phyloP scores from a whole-genome alignment of 345 rosid genomes.

The Excoecaria cochinchinensis region DNA sequence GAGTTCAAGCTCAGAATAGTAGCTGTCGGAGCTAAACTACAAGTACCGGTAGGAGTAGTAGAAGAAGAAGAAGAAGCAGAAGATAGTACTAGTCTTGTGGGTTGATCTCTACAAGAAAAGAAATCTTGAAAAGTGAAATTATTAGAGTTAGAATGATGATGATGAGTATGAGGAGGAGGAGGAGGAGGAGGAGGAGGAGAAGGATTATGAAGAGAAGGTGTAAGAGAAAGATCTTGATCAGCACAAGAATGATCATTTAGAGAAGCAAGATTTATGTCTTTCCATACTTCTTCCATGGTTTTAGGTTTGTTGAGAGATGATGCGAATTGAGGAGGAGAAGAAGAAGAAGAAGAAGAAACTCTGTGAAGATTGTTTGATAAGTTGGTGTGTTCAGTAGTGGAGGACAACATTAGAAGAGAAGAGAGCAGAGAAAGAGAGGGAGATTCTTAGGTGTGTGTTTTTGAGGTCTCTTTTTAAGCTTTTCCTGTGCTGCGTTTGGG shows the following conservation, averaged over 20 bases:
- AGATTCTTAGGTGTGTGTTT: neutral
- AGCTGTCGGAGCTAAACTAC: neutral
- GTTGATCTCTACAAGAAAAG: constrained; percentile 30
- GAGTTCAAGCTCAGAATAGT: too few relatives aligned
- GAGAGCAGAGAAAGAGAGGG: neutral
- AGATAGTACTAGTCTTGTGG: constrained; percentile 18
- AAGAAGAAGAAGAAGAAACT: neutral
- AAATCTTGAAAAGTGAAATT: constrained; percentile 66
- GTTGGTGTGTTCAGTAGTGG: neutral
- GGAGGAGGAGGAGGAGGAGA: neutral
- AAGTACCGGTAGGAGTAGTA: constrained; percentile 1
- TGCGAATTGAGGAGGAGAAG: neutral
- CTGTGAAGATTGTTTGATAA: neutral
- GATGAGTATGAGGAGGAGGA: neutral
- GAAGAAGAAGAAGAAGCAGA: neutral
- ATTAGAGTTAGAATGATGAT: constrained; percentile 25
- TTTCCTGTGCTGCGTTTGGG: neutral
- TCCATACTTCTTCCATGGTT: constrained; percentile 88
- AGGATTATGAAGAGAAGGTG: constrained; percentile 14
- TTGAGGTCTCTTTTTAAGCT: too few relatives aligned
- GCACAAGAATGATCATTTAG: constrained; percentile 33
- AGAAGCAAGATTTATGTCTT: constrained; percentile 48
- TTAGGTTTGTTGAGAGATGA: constrained; percentile 11
- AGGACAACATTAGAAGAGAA: constrained; percentile 23
- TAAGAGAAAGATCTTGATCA: constrained; percentile 8